A percentile compares a stretch with the other conserved stretches of the same genome.
phyloP scores from a whole-genome alignment of 257 asterid genomes.

The Sherardia arvensis region DNA sequence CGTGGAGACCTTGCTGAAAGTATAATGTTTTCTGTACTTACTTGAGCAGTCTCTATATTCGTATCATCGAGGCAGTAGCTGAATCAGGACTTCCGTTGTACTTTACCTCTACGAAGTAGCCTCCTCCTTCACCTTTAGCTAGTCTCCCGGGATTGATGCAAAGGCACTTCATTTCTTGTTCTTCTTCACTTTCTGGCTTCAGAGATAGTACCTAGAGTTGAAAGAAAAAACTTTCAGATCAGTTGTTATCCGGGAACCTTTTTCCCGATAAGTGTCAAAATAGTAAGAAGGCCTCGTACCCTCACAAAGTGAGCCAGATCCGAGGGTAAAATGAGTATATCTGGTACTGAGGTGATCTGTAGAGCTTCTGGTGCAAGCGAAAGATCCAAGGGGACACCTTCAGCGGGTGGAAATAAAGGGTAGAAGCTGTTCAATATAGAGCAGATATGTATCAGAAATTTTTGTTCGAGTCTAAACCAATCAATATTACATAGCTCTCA shows the following conservation, averaged over 20 bases:
- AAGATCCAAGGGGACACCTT: conserved; percentile 72
- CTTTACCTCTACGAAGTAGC: conserved; percentile 80
- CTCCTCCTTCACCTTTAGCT: conserved; percentile 98
- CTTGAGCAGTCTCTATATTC: conserved; percentile 34
- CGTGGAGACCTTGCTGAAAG: not conserved
- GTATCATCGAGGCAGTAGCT: conserved; percentile 66
- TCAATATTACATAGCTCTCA: not conserved
- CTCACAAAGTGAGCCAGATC: conserved; percentile 81
- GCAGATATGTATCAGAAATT: conserved; percentile 5
- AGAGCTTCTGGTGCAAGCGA: conserved; percentile 77
- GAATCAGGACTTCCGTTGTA: conserved; percentile 49
- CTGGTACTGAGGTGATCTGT: conserved; percentile 58
- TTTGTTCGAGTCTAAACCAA: not conserved
- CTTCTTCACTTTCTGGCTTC: conserved; percentile 49
- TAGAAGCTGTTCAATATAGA: conserved; percentile 69
- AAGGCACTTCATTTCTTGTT: conserved; percentile 52
- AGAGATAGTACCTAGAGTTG: conserved; percentile 46
- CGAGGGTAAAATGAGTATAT: conserved; percentile 80
- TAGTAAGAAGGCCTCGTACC: conserved; percentile 33
- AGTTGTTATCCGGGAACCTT: not conserved
- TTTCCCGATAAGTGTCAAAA: not conserved
- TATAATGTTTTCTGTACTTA: not conserved
- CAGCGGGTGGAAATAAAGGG: conserved; percentile 94
- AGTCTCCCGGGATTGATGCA: conserved; percentile 91
- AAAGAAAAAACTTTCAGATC: not conserved